Percentiles rank a stretch among this genome's conserved stretches.
These are phyloP conservation scores for Cyberlindnera samutprakarnensis DNA, from an alignment of 805 yeast genomes.

Conservation along the genomic window DNA sequence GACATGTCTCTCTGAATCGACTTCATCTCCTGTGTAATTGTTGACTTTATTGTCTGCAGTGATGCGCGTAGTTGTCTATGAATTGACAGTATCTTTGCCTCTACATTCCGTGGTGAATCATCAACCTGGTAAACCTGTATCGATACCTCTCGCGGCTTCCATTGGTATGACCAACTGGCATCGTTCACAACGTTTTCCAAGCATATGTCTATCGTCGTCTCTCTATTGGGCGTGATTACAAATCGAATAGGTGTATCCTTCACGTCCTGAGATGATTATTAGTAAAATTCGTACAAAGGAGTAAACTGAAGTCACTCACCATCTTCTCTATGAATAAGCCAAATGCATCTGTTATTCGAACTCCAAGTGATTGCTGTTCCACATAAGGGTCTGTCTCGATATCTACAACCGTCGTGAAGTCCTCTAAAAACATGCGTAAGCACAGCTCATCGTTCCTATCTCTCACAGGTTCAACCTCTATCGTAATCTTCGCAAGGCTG, in stretches of 20 bases:
- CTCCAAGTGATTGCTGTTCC: constrained; percentile 5
- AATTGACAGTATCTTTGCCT: background rate
- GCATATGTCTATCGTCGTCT: constrained; percentile 20
- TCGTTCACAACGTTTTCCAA: constrained; percentile 24
- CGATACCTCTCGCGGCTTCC: constrained; percentile 6
- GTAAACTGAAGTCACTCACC: too few relatives aligned
- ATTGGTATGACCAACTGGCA: constrained; percentile 27
- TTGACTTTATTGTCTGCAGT: background rate
- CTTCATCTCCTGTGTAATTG: background rate
- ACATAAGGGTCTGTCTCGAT: constrained; percentile 6
- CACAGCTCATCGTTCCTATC: too few relatives aligned
- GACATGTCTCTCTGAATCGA: constrained; percentile 10
- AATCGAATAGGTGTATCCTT: constrained; percentile 4
- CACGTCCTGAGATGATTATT: too few relatives aligned
- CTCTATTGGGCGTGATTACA: constrained; percentile 9
- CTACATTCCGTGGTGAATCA: background rate
- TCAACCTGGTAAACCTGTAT: constrained; percentile 3
- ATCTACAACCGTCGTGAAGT: constrained; percentile 12
- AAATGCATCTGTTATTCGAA: constrained; percentile 6
- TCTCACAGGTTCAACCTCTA: too few relatives aligned
- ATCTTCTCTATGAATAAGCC: constrained; percentile 8
- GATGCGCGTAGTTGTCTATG: background rate
- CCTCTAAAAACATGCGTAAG: constrained; percentile 3
- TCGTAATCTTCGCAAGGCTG: too few relatives aligned
- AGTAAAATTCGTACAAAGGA: too few relatives aligned